Base-by-base conservation (phyloP, 805 yeast genomes). In the Lachancea sp. region DNA sequence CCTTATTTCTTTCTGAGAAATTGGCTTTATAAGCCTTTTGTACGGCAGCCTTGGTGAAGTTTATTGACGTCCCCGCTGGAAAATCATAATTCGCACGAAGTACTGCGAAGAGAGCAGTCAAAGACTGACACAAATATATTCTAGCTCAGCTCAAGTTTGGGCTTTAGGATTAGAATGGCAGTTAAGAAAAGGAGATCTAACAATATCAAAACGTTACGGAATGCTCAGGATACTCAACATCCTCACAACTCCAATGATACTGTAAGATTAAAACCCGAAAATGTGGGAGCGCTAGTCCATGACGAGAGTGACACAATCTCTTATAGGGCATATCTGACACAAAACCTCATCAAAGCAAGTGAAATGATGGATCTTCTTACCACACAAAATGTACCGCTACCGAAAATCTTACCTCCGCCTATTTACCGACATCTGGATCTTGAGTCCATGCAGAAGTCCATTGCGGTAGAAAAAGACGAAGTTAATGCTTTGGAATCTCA, bases 281-380 rank as follows among this genome's bases (percentile, higher is more conserved):
- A 51, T 20, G 45, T 55, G 1, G 49, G 48, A 11, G 39, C 54
- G 2, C 44, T 54, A 17, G 49, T 54, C 2, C 64, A 60, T 36
- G 65, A 60, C 45, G 61, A 58, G 36, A 58, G 62, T 41, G 65
- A 60, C 38, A 56, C 61, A 2, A 48, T 58, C 5, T 59, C 65
- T 6, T 60, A 51, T 36, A 45, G 63, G 15, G 42, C 51, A 12
- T 45, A 52, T 47, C 26, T 58, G 9, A 30, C 53, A 34, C 54
- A 50, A 33, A 56, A 58, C 29, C 54, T 51, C 34, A 46, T 54
- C 11, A 41, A 41, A 5, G 43, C 58, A 3, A 44, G 55, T 4
- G 49, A 49, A 22, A 46, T 45, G 32, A 47, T 58, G 35, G 54
- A 52, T 39, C 46, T 48, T 9, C 40, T 58, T 22, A 54, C 53